Base-by-base conservation (phyloP, 2,329 filamentous ascomycete species). In the Scytalidium lignicola region DNA sequence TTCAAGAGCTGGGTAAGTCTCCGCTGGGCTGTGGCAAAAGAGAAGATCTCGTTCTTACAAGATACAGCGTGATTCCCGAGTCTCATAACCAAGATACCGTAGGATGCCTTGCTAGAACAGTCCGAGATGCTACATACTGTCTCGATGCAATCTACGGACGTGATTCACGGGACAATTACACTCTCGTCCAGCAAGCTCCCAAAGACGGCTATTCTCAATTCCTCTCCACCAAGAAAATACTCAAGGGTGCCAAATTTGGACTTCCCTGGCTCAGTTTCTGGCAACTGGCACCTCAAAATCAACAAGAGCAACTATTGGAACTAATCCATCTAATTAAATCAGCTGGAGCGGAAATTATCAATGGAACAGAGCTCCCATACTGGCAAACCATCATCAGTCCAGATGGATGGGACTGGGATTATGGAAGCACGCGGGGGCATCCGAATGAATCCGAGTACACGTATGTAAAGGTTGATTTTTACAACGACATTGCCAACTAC, bases 361-460 rank as follows among this genome's bases (percentile, higher is more conserved):
- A 89, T 59, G 75, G 75, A 21, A 88, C 84, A 0, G 86, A 90
- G 61, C 73, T 90, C 2, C 79, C 80, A 19, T 71, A 80, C 61
- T 77, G 80, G 58, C 65, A 82, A 59, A 78, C 69, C 0, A 78
- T 88, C 20, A 75, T 90, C 12, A 78, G 76, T 26, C 83, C 80
- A 0, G 64, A 77, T 44, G 83, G 83, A n/a, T 90, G 85, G 85
- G 73, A 90, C 64, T 90, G 86, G 77, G 83, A 86, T 58, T 85
- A 80, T 54, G 84, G 85, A 13, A 73, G 68, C 5, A 74, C 71
- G 1, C 76, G 83, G 3, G 82, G 83, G 2, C 81, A 71, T 58
- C 69, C 81, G n/a, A 88, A 89, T 52, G 80, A 88, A 65, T 88
- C 82, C 13, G 85, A 89, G 63, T 89, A 84, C 66, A 86, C 82